Evolutionary conservation across 345 rosid genomes (phyloP).

Genomic region (Hevea brasiliensis): DNA sequence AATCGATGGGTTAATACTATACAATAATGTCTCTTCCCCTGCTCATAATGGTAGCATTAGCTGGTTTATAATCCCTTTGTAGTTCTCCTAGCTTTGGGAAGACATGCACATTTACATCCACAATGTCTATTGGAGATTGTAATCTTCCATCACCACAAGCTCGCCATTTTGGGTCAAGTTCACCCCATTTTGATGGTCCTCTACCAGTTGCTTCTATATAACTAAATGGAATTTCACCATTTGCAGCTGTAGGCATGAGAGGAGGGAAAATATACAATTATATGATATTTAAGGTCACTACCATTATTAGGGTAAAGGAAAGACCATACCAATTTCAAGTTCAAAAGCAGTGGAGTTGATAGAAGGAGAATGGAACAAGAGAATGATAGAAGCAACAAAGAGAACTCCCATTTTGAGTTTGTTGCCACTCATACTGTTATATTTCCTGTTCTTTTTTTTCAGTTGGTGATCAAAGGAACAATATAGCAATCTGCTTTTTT

Average conservation of each 20-base stretch:
- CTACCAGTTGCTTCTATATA: slow-evolving; percentile 37
- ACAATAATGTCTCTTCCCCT: slow-evolving; percentile 69
- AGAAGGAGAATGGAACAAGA: not conserved
- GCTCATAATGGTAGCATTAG: slow-evolving; percentile 47
- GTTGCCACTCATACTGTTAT: too few relatives aligned
- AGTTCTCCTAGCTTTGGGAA: slow-evolving; percentile 35
- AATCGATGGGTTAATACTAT: not conserved
- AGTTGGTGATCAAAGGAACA: too few relatives aligned
- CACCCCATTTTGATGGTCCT: slow-evolving; percentile 58
- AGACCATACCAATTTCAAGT: slow-evolving; percentile 4
- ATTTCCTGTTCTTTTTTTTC: too few relatives aligned
- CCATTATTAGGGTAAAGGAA: not conserved
- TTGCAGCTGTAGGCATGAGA: slow-evolving; percentile 19
- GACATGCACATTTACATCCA: slow-evolving; percentile 23
- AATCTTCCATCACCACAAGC: slow-evolving; percentile 47
- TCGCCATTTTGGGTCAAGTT: slow-evolving; percentile 48
- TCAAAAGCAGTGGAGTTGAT: not conserved
- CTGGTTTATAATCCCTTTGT: slow-evolving; percentile 50
- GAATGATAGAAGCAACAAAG: not conserved
- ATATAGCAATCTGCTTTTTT: too few relatives aligned
- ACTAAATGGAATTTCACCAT: slow-evolving; percentile 39
- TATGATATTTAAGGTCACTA: not conserved
- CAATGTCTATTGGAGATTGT: slow-evolving; percentile 74
- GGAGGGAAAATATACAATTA: not conserved
- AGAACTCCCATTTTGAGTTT: not conserved